These are phyloP conservation scores for Sphaceloma murrayae DNA, from an alignment of 2,329 filamentous ascomycete genomes.

Conservation along the genomic window DNA sequence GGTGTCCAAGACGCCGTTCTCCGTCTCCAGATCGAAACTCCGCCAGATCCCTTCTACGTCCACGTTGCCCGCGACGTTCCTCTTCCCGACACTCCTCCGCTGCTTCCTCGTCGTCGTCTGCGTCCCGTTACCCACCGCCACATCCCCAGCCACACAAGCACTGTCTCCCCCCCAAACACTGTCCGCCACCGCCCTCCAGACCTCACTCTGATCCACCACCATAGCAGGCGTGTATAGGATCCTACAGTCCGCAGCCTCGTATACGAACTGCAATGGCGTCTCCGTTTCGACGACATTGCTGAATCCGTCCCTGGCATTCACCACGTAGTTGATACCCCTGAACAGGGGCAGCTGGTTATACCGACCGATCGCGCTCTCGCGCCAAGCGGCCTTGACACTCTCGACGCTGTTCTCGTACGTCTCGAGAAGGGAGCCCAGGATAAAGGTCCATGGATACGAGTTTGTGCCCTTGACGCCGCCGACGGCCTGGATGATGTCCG, in stretches of 20 bases:
- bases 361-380: slow-evolving; percentile 23
- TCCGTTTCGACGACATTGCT: slow-evolving; percentile 29
- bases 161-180: slow-evolving; percentile 26
- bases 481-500: slow-evolving; percentile 36
- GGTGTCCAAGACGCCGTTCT: slow-evolving; percentile 4
- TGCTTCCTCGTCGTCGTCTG: slow-evolving; percentile 1
- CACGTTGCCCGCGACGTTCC: slow-evolving; percentile 11
- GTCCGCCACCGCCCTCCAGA: slow-evolving; percentile 38
- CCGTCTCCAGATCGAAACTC: slow-evolving; percentile 13
- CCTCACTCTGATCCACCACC: slow-evolving; percentile 37
- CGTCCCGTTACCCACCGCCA: slow-evolving; percentile 17
- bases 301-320: slow-evolving; percentile 28
- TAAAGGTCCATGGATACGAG: slow-evolving; percentile 22
- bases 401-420: slow-evolving; percentile 21
- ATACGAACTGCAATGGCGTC: slow-evolving; percentile 41
- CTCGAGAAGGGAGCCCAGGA: slow-evolving; percentile 20
- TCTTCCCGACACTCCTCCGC: slow-evolving; percentile 5
- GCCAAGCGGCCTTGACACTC: slow-evolving; percentile 20
- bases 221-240: slow-evolving; percentile 45
- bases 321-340: slow-evolving; percentile 21
- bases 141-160: slow-evolving; percentile 27
- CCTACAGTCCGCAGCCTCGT: slow-evolving; percentile 42
- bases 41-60: slow-evolving; percentile 9
- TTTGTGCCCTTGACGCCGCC: slow-evolving; percentile 39
- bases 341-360: slow-evolving; percentile 25